A percentile compares a stretch with the other conserved stretches of the same genome.
These are phyloP conservation scores for Mortierella hygrophila DNA, from an alignment of 192 early-diverging fungal species.

Conservation along the genomic window DNA sequence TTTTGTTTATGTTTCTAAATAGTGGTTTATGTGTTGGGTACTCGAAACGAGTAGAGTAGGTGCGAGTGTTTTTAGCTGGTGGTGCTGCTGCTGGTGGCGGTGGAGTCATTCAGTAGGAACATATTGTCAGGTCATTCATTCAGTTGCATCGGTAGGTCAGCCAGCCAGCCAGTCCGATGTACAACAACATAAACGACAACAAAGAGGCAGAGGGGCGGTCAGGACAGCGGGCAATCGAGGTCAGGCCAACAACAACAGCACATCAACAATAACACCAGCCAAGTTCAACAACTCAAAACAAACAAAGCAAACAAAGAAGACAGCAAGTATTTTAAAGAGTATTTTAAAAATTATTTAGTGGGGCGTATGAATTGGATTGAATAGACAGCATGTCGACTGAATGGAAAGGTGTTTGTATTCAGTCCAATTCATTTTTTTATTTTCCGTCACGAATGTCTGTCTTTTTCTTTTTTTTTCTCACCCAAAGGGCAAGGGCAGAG, in stretches of 20 bases:
- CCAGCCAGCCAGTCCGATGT: not conserved
- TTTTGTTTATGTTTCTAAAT: not conserved
- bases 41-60: no score
- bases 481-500: not conserved
- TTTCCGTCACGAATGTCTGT: not conserved
- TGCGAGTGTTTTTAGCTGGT: no score
- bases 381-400: not conserved
- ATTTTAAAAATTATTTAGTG: not conserved
- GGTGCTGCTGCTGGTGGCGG: not conserved
- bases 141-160: not conserved
- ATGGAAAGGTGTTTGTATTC: not conserved
- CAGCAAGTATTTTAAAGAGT: not conserved
- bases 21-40: not conserved
- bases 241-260: conserved; percentile 2
- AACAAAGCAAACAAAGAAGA: not conserved
- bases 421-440: not conserved
- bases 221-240: not conserved
- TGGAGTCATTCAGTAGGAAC: not conserved
- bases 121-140: not conserved
- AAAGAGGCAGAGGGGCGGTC: not conserved
- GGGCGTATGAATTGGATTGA: not conserved
- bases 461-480: not conserved
- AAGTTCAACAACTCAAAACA: not conserved
- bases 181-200: not conserved
- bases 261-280: not conserved